Percentiles rank a stretch among this genome's conserved stretches.
Conservation (phyloP, 2,329 filamentous ascomycete genomes). For the Lachnellula arida region DNA sequence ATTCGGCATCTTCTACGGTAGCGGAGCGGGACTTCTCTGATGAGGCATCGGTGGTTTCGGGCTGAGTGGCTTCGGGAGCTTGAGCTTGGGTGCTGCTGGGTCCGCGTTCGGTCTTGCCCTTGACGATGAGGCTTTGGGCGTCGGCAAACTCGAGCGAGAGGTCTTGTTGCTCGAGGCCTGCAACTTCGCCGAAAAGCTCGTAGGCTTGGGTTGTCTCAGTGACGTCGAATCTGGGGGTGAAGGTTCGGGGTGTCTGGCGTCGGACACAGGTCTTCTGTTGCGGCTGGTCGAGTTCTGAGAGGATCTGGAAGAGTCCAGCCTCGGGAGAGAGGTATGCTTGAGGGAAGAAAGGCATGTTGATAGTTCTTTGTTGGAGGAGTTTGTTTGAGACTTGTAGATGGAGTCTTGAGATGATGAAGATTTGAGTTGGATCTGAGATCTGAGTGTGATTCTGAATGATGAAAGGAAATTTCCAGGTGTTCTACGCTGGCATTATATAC, state of each 20-base stretch:
- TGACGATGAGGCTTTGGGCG: constrained; percentile 65
- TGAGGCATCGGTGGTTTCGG: constrained; percentile 28
- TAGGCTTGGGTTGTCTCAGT: constrained; percentile 64
- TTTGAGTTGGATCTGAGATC: constrained; percentile 5
- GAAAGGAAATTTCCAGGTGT: constrained; percentile 6
- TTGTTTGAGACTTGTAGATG: background rate
- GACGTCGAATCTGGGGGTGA: constrained; percentile 73
- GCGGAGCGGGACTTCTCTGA: constrained; percentile 27
- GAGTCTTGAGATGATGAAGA: background rate
- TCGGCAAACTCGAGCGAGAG: constrained; percentile 75
- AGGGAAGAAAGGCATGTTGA: constrained; percentile 28
- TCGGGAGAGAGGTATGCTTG: constrained; percentile 22
- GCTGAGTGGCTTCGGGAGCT: constrained; percentile 47
- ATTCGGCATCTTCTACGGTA: constrained; percentile 23
- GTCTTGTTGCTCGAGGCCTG: constrained; percentile 67
- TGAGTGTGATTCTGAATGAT: constrained; percentile 24
- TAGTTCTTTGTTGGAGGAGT: constrained; percentile 2
- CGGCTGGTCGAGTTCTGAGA: constrained; percentile 52
- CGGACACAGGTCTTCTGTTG: constrained; percentile 13
- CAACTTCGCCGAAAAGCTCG: constrained; percentile 75
- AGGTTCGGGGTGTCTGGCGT: constrained; percentile 36
- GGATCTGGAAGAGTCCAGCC: constrained; percentile 50
- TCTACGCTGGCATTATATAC: constrained; percentile 19
- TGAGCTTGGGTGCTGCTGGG: constrained; percentile 52
- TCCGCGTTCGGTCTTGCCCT: constrained; percentile 44